These are phyloP conservation scores for Paecilomyces fulvus DNA, from an alignment of 2,329 filamentous ascomycete genomes.

Conservation along the genomic window DNA sequence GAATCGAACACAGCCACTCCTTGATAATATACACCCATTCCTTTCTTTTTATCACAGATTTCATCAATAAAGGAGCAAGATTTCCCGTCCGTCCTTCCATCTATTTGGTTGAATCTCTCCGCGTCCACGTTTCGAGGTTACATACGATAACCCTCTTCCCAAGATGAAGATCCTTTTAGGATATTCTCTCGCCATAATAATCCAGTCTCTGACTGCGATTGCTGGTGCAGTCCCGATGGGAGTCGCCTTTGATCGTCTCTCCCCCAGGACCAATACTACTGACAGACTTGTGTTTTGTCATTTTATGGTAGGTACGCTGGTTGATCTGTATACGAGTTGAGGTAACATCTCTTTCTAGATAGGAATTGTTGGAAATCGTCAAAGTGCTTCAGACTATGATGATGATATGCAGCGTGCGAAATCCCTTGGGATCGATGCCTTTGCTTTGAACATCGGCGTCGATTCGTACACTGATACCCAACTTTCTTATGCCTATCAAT, in stretches of 20 bases:
- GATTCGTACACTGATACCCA: slow-evolving; percentile 39
- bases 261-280: neutral
- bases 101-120: neutral
- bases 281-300: slow-evolving; percentile 35
- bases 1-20: neutral
- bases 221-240: neutral
- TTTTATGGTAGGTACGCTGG: slow-evolving; percentile 30
- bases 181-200: neutral
- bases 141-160: neutral
- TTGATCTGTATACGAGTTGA: neutral
- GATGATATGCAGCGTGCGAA: slow-evolving; percentile 41
- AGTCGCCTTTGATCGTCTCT: neutral
- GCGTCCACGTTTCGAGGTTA: neutral
- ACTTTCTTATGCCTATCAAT: slow-evolving; percentile 42
- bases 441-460: slow-evolving; percentile 44
- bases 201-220: neutral
- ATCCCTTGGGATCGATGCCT: slow-evolving; percentile 38
- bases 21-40: neutral
- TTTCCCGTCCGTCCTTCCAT: neutral
- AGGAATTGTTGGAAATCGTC: slow-evolving; percentile 38
- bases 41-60: neutral
- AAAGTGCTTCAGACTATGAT: slow-evolving; percentile 38
- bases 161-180: neutral
- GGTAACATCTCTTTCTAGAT: slow-evolving; percentile 22
- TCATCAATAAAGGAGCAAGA: neutral